Conservation (phyloP, 345 rosid genomes). For the Eucalyptus brandiana region DNA sequence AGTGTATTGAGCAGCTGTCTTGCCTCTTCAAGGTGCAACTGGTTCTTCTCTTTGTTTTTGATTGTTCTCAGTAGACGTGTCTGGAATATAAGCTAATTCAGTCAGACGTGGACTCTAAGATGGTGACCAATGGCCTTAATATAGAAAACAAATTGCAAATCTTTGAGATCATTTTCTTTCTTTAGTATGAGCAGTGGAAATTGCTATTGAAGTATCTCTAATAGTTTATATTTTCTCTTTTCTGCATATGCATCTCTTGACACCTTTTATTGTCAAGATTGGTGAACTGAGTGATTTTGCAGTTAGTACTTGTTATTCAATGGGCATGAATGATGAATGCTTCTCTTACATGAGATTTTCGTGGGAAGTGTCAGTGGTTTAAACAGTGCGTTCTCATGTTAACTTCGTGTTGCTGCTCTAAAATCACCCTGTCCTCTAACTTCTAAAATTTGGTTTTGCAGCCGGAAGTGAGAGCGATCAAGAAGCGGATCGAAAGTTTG, state of each 20-base stretch:
- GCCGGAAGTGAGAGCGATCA: conserved; percentile 32
- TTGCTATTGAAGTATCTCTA: background rate
- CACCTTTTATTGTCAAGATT: background rate
- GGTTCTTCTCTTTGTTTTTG: background rate
- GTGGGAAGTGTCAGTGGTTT: background rate
- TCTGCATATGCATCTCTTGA: background rate
- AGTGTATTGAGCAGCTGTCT: conserved; percentile 25
- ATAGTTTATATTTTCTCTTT: background rate
- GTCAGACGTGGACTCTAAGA: background rate
- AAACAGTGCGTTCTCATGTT: background rate
- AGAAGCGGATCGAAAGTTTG: conserved; percentile 23
- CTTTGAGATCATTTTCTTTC: background rate
- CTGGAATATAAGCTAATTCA: background rate
- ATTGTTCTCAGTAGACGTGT: background rate
- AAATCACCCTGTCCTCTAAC: background rate
- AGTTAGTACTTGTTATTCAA: background rate
- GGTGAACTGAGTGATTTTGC: background rate
- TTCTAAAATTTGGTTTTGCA: background rate
- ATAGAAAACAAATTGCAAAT: background rate
- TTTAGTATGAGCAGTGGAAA: background rate
- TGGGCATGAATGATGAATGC: background rate
- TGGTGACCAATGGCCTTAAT: background rate
- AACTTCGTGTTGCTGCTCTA: background rate
- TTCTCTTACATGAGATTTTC: background rate
- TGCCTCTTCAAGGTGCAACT: conserved; percentile 15